Evolutionary conservation across 441 rosid genomes (phyloP).

Genomic region (Populus hybrid): DNA sequence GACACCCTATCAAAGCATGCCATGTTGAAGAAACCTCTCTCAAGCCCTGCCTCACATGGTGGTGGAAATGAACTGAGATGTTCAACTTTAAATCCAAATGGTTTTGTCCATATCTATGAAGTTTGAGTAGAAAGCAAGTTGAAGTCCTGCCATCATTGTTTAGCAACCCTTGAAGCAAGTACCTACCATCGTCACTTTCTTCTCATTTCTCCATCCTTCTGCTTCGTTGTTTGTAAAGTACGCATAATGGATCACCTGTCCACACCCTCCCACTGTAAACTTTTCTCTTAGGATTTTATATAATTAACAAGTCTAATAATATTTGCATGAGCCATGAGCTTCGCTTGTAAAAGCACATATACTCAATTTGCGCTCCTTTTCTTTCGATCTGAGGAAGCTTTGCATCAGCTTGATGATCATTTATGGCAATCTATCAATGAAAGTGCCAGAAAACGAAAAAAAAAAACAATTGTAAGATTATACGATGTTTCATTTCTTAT

Average conservation of each 20-base stretch:
- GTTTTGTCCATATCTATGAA: background rate
- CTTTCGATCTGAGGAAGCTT: too few species aligned
- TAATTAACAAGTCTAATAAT: too few species aligned
- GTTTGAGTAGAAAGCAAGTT: conserved; percentile 33
- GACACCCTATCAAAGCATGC: conserved; percentile 67
- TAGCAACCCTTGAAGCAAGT: conserved; percentile 45
- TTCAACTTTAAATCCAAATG: background rate
- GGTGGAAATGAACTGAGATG: background rate
- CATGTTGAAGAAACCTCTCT: conserved; percentile 31
- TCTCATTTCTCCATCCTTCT: background rate
- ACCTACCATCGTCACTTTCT: conserved; percentile 16
- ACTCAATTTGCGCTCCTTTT: too few species aligned
- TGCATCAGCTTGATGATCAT: too few species aligned
- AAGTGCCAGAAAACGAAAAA: too few species aligned
- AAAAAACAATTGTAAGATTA: too few species aligned
- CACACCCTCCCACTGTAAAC: background rate
- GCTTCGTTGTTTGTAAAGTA: conserved; percentile 26
- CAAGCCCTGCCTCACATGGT: background rate
- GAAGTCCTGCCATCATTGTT: conserved; percentile 37
- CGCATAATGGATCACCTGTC: conserved; percentile 21
- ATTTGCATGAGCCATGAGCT: background rate
- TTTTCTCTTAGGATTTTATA: background rate
- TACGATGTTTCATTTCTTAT: too few species aligned
- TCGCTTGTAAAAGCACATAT: too few species aligned
- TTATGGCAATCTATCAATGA: too few species aligned